Evolutionary conservation across 2,329 filamentous ascomycete species (phyloP).

Genomic region (Fusarium guadeloupense): DNA sequence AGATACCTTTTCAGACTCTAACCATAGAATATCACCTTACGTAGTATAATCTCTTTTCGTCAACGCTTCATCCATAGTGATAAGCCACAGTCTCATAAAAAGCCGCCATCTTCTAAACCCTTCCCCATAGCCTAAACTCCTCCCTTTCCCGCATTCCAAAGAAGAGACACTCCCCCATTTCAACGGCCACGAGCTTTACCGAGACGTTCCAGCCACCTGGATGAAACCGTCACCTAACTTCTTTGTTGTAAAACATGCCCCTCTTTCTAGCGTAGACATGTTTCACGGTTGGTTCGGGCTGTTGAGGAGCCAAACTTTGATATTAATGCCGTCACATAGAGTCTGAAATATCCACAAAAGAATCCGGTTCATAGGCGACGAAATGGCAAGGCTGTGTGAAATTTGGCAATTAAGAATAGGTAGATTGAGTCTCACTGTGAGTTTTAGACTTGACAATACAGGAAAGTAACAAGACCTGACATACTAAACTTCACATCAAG

Average conservation of each 20-base stretch:
- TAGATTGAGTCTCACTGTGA: not conserved
- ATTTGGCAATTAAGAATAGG: not conserved
- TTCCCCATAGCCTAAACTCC: not conserved
- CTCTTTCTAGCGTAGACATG: constrained; percentile 22
- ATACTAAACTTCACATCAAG: not conserved
- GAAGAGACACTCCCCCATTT: not conserved
- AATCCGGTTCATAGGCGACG: not conserved
- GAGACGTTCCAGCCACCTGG: constrained; percentile 12
- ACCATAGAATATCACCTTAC: not conserved
- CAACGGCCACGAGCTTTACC: constrained; percentile 18
- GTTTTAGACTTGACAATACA: too few relatives aligned
- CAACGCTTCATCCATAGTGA: constrained; percentile 1
- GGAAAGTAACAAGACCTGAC: too few relatives aligned
- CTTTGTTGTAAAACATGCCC: not conserved
- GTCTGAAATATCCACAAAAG: not conserved
- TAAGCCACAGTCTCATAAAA: constrained; percentile 7
- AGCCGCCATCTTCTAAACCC: constrained; percentile 17
- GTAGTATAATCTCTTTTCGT: not conserved
- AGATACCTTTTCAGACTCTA: not conserved
- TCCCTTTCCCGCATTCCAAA: constrained; percentile 35
- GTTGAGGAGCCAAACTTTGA: constrained; percentile 16
- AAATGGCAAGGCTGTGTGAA: not conserved
- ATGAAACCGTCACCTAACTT: constrained; percentile 15
- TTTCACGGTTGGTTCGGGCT: too few relatives aligned
- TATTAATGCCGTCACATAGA: not conserved